Evolutionary conservation across 768 basidiomycete genomes (phyloP).

Genomic region (Mrakia blollopis): DNA sequence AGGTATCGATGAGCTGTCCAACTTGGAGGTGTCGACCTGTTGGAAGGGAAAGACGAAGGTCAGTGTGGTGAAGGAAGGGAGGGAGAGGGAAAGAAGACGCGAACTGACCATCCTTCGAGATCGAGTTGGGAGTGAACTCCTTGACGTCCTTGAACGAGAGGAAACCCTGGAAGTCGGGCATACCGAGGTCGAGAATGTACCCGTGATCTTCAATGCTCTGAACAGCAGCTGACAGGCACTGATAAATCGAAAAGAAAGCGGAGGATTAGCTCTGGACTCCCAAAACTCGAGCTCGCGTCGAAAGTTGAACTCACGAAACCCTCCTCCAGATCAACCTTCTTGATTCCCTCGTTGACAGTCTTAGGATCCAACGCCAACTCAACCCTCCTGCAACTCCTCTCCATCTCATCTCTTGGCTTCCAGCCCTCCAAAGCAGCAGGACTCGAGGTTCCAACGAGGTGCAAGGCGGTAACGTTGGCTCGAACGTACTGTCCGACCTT

Average conservation of each 20-base stretch:
- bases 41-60: constrained; percentile 12
- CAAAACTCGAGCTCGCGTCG: neutral
- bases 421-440: constrained; percentile 30
- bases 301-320: constrained; percentile 62
- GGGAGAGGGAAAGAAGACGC: neutral
- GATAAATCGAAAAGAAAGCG: neutral
- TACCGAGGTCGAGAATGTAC: constrained; percentile 79
- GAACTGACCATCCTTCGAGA: constrained; percentile 25
- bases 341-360: constrained; percentile 74
- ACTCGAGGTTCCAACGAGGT: constrained; percentile 55
- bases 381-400: constrained; percentile 66
- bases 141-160: constrained; percentile 68
- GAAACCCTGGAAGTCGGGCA: constrained; percentile 69
- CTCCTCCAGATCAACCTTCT: constrained; percentile 65
- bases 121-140: constrained; percentile 41
- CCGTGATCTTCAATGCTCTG: constrained; percentile 91
- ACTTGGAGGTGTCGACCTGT: constrained; percentile 49
- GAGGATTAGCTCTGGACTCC: neutral
- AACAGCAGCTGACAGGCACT: constrained; percentile 72
- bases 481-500: constrained; percentile 78
- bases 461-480: constrained; percentile 64
- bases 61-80: neutral
- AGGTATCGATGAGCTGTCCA: constrained; percentile 64
- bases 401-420: constrained; percentile 48
- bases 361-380: constrained; percentile 81